A percentile compares a stretch with the other conserved stretches of the same genome.
phyloP scores from a whole-genome alignment of 257 asterid species.

The Przewalskia tangutica region DNA sequence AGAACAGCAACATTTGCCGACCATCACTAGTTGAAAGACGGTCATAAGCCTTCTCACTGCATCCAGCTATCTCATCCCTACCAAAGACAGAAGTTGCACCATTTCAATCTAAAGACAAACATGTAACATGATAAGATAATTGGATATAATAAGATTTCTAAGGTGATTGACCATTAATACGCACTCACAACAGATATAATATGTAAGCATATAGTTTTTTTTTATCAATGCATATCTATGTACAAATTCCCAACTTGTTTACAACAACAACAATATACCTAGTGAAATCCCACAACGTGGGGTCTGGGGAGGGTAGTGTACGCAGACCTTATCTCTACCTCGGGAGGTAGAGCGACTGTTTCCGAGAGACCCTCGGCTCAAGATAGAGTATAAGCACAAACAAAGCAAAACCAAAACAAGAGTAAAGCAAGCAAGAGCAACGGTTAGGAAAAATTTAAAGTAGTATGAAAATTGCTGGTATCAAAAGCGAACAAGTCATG shows the following conservation, averaged over 20 bases:
- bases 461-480: no score
- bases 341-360: no score
- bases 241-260: neutral
- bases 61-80: slow-evolving; percentile 96
- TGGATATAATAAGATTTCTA: neutral
- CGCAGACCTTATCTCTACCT: no score
- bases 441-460: no score
- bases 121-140: neutral
- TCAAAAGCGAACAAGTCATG: no score
- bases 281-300: no score
- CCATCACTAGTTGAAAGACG: slow-evolving; percentile 64
- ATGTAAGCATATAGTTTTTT: neutral
- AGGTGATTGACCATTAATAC: neutral
- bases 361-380: no score
- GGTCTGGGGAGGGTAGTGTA: no score
- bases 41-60: slow-evolving; percentile 91
- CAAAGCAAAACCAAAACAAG: no score
- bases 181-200: neutral
- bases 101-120: neutral
- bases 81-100: slow-evolving; percentile 12
- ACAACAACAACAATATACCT: no score
- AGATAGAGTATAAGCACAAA: no score
- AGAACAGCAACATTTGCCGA: slow-evolving; percentile 49
- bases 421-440: no score
- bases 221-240: neutral